Evolutionary conservation across 2,329 filamentous ascomycete genomes (phyloP).

Genomic region (Epichloe baconii): DNA sequence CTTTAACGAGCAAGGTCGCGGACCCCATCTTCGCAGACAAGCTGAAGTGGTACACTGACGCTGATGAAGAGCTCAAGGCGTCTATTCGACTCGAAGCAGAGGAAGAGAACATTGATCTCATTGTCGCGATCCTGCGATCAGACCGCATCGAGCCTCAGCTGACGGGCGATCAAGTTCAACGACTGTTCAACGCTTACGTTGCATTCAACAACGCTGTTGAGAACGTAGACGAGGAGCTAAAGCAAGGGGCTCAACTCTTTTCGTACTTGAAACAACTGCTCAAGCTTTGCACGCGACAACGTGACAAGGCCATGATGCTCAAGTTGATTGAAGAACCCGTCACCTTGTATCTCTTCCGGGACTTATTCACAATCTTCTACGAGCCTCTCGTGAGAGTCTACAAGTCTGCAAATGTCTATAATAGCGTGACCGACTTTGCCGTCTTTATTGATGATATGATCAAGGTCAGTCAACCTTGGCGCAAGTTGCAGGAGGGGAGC

Average conservation of each 20-base stretch:
- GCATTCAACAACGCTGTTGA: constrained; percentile 93
- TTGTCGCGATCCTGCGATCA: constrained; percentile 73
- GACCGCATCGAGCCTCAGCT: constrained; percentile 63
- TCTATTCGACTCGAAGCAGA: constrained; percentile 61
- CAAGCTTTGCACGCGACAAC: constrained; percentile 79
- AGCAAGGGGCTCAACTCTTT: constrained; percentile 81
- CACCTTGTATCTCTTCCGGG: constrained; percentile 90
- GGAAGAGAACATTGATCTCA: constrained; percentile 64
- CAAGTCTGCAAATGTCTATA: constrained; percentile 97
- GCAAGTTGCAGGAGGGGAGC: neutral
- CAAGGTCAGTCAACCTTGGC: constrained; percentile 33
- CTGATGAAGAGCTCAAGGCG: constrained; percentile 62
- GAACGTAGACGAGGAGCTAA: constrained; percentile 77
- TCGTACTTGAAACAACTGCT: constrained; percentile 89
- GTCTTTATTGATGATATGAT: constrained; percentile 90
- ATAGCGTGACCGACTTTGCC: constrained; percentile 91
- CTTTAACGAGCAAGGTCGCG: constrained; percentile 62
- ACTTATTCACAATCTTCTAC: constrained; percentile 97
- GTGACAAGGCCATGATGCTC: constrained; percentile 97
- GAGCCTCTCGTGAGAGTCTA: constrained; percentile 94
- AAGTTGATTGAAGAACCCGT: constrained; percentile 90
- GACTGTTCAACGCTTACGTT: constrained; percentile 86
- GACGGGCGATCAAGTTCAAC: constrained; percentile 61
- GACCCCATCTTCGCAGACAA: constrained; percentile 70
- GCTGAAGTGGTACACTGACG: constrained; percentile 64